A percentile compares a stretch with the other conserved stretches of the same genome.
phyloP scores from a whole-genome alignment of 2,329 filamentous ascomycete species.

The Didymella keratinophila region DNA sequence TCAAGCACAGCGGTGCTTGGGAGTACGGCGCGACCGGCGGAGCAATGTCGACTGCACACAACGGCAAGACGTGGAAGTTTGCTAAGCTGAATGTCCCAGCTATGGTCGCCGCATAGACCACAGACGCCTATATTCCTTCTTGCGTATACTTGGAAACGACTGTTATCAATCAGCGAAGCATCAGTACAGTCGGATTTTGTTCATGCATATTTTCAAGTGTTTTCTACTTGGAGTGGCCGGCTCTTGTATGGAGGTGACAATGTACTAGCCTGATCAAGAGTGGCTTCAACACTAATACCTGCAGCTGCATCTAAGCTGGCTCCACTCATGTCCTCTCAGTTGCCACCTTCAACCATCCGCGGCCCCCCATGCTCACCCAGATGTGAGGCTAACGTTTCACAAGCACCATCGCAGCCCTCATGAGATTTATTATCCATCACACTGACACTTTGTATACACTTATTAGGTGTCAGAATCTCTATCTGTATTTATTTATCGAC shows the following conservation, averaged over 20 bases:
- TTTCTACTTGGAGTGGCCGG: not conserved
- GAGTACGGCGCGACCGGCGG: constrained; percentile 26
- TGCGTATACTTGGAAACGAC: not conserved
- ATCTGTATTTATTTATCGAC: too few relatives aligned
- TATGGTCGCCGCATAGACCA: not conserved
- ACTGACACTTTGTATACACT: too few relatives aligned
- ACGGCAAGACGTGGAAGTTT: constrained; percentile 32
- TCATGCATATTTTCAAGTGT: not conserved
- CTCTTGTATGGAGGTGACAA: not conserved
- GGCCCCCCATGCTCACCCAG: not conserved
- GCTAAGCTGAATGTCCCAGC: constrained; percentile 17
- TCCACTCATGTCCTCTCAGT: not conserved
- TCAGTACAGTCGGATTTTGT: not conserved
- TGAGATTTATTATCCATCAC: too few relatives aligned
- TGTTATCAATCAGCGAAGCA: not conserved
- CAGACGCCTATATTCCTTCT: not conserved
- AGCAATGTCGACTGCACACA: constrained; percentile 28
- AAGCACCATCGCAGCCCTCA: too few relatives aligned
- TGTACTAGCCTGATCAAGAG: not conserved
- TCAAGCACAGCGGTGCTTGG: constrained; percentile 26
- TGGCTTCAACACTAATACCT: not conserved
- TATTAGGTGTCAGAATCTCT: too few relatives aligned
- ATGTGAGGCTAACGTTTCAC: too few relatives aligned
- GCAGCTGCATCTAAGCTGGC: not conserved
- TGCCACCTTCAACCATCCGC: not conserved